Percentiles rank a stretch among this genome's conserved stretches.
These are phyloP conservation scores for Aspergillus unguis DNA, from an alignment of 2,329 filamentous ascomycete genomes.

Conservation along the genomic window DNA sequence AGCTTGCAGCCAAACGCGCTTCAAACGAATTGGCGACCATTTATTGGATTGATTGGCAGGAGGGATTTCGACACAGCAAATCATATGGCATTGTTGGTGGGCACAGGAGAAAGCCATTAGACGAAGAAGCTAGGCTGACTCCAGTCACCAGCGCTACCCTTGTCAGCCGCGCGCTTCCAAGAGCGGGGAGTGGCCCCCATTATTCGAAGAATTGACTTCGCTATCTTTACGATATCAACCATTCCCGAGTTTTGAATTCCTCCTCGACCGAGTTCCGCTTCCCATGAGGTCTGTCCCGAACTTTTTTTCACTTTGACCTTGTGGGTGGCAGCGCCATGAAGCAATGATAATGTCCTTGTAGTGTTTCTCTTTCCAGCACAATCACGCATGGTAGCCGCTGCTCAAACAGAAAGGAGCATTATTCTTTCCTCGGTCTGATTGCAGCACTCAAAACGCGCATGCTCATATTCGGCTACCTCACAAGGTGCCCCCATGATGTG, in stretches of 20 bases:
- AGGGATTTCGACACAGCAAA: not conserved
- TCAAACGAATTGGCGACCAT: no score
- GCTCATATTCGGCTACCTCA: not conserved
- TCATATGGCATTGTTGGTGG: not conserved
- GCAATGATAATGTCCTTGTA: not conserved
- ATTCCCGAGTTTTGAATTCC: no score
- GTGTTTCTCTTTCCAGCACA: not conserved
- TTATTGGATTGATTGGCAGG: no score
- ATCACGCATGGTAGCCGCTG: not conserved
- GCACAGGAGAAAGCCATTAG: not conserved
- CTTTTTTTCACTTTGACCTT: not conserved
- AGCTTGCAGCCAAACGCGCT: no score
- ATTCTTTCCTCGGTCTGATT: not conserved
- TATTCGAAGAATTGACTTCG: not conserved
- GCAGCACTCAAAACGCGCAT: not conserved
- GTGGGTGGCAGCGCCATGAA: not conserved
- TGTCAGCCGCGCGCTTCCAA: slow-evolving; percentile 10
- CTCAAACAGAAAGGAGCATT: not conserved
- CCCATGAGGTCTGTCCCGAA: not conserved
- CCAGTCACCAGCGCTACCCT: not conserved
- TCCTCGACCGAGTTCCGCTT: not conserved
- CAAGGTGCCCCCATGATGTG: slow-evolving; percentile 6
- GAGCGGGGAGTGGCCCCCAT: not conserved
- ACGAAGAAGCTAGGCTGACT: not conserved
- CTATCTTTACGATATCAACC: no score